Percentiles rank a stretch among this genome's conserved stretches.
Evolutionary conservation across 257 asterid species (phyloP).

Genomic region (Gentiana straminea): DNA sequence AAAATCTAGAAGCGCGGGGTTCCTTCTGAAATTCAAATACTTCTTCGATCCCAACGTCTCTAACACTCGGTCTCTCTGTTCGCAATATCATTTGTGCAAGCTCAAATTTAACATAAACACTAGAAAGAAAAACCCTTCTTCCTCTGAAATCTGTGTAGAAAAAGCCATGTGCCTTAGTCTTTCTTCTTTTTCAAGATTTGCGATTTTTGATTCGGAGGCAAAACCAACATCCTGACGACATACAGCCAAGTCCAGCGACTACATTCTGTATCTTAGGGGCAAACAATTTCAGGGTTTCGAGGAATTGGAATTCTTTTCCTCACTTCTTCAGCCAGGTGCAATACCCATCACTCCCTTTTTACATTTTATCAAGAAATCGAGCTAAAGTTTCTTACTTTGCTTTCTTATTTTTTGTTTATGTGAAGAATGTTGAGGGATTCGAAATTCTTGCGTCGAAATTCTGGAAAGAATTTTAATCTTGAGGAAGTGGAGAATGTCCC

Average conservation of each 20-base stretch:
- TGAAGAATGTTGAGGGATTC: conserved; percentile 83
- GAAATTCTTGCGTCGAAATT: conserved; percentile 68
- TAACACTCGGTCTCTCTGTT: conserved; percentile 17
- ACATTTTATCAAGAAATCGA: conserved; percentile 7
- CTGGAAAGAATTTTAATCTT: conserved; percentile 38
- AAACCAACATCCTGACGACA: background rate
- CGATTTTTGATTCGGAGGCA: conserved; percentile 3
- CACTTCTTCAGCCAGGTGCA: conserved; percentile 60
- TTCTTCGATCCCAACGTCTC: conserved; percentile 24
- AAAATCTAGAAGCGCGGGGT: conserved; percentile 24
- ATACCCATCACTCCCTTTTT: conserved; percentile 1
- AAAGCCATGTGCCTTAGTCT: background rate
- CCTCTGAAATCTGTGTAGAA: background rate
- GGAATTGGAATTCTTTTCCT: conserved; percentile 45
- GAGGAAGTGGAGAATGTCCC: conserved; percentile 91
- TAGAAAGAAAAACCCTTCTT: conserved; percentile 2
- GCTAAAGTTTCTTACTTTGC: background rate
- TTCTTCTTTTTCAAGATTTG: conserved; percentile 5
- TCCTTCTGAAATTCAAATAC: conserved; percentile 19
- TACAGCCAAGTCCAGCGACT: too few relatives aligned
- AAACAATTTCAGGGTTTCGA: conserved; percentile 39
- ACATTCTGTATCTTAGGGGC: conserved; percentile 13
- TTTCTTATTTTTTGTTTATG: conserved; percentile 4
- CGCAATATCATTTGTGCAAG: conserved; percentile 5
- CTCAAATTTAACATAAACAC: conserved; percentile 4